Evolutionary conservation across 2,329 filamentous ascomycete species (phyloP), one percentile per base, ranked within the genome.

Genomic region (Pseudogymnoascus sp.): DNA sequence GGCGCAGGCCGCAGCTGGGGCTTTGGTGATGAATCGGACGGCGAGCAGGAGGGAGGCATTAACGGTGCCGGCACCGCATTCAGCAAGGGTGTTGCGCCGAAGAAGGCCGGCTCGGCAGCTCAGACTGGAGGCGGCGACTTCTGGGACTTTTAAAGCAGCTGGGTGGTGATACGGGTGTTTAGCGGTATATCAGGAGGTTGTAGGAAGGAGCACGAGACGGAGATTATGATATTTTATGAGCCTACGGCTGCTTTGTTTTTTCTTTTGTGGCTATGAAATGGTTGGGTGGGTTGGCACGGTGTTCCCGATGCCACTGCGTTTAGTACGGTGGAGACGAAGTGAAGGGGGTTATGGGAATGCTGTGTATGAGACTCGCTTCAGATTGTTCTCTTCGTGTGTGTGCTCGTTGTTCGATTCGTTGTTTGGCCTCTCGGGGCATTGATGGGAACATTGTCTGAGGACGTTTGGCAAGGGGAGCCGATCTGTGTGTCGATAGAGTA

Each of bases 1-100:
- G 82, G 80, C 49, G 78, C 79, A 42, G 77, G 66, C 11, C 77
- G 82, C 62, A 74, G 79, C 69, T 89, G 86, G 85, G 77, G 80
- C 60, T 83, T 85, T 65, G 81, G 82, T 16, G 82, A 80, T 46
- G 79, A 80, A 53, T 80, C 80, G 31, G 79, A 80, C 23, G 76
- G 79, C 64, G 75, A 79, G 62, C 69, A 72, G 59, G 69, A 65
- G n/a, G 66, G 65, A 11, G 67, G 69, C 37, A 14, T 62, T 5
- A 68, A 71, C 61, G 69, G 68, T 12, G 69, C 70, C 66, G 70
- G 70, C 36, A 69, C 69, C 16, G 62, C 49, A 11, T 63, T 63
- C 9, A 69, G 69, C 61, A 72, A 71, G 62, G 68, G 70, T 9
- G 38, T 65, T 12, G 67, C 68, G 3, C 64, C 70, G 36, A 72